Evolutionary conservation across 441 rosid genomes (phyloP).

Genomic region (Populus trichocarpa): DNA sequence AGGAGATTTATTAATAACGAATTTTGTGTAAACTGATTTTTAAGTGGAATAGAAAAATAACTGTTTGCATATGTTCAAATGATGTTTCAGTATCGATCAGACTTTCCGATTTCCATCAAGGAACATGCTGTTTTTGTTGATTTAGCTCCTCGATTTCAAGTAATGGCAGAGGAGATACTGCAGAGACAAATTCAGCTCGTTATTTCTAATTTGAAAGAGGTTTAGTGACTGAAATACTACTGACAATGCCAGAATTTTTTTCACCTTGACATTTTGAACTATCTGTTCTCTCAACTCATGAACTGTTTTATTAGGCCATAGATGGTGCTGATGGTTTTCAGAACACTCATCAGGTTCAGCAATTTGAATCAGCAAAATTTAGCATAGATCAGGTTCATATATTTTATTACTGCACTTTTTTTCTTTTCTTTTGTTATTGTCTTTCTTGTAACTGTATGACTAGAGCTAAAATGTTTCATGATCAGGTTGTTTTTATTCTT

Average conservation of each 20-base stretch:
- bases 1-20: not conserved
- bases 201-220: constrained; percentile 74
- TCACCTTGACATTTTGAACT: not conserved
- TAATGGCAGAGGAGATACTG: constrained; percentile 81
- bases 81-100: constrained; percentile 71
- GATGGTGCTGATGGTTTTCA: constrained; percentile 95
- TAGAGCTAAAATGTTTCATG: constrained; percentile 15
- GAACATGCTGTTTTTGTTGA: constrained; percentile 89
- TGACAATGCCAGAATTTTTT: not conserved
- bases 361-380: constrained; percentile 84
- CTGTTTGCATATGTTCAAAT: constrained; percentile 1
- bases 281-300: not conserved
- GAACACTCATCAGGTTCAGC: constrained; percentile 81
- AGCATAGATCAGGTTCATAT: constrained; percentile 77
- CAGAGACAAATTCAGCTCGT: constrained; percentile 80
- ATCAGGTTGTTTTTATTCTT: constrained; percentile 80
- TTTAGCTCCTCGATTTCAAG: constrained; percentile 79
- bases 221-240: constrained; percentile 15
- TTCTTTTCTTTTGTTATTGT: constrained; percentile 3
- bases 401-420: constrained; percentile 9
- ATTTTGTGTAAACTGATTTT: not conserved
- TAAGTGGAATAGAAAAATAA: not conserved
- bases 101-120: constrained; percentile 76
- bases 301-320: constrained; percentile 55
- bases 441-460: constrained; percentile 6